Percentiles rank a stretch among this genome's conserved stretches.
These are phyloP conservation scores for Annulohypoxylon nitens DNA, from an alignment of 495 filamentous ascomycete genomes.

Conservation along the genomic window DNA sequence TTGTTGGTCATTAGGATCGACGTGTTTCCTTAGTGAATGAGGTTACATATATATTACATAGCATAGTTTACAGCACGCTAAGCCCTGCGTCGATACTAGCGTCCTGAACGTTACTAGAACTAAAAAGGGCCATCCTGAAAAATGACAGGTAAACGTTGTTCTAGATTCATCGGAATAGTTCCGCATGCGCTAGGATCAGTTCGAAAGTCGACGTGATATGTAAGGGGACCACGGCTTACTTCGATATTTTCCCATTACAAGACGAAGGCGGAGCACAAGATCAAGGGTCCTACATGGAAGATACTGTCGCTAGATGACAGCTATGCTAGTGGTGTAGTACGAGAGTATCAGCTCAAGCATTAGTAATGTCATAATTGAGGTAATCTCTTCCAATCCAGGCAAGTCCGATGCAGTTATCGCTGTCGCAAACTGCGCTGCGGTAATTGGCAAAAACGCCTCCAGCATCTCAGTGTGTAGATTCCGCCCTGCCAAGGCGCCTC, in stretches of 20 bases:
- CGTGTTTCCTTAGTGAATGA: neutral
- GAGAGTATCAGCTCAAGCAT: conserved; percentile 9
- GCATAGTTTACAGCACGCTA: neutral
- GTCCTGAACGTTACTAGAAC: neutral
- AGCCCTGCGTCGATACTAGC: neutral
- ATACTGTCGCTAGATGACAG: neutral
- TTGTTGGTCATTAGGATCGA: too few species aligned
- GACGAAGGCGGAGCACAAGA: neutral
- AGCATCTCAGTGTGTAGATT: conserved; percentile 11
- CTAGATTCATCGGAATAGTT: neutral
- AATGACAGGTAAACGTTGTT: neutral
- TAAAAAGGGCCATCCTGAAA: neutral
- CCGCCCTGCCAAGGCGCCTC: conserved; percentile 41
- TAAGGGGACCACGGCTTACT: neutral
- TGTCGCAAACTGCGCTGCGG: neutral
- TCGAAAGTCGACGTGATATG: neutral
- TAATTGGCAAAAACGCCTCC: conserved; percentile 27
- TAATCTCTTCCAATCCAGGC: neutral
- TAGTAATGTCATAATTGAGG: neutral
- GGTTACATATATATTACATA: neutral
- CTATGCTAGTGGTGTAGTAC: conserved; percentile 11
- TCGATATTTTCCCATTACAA: neutral
- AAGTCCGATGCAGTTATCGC: neutral
- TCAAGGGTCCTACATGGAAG: neutral
- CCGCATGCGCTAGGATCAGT: neutral